Evolutionary conservation across 345 rosid species (phyloP), one percentile per base, ranked within the genome.

Genomic region (Microthlaspi erraticum): DNA sequence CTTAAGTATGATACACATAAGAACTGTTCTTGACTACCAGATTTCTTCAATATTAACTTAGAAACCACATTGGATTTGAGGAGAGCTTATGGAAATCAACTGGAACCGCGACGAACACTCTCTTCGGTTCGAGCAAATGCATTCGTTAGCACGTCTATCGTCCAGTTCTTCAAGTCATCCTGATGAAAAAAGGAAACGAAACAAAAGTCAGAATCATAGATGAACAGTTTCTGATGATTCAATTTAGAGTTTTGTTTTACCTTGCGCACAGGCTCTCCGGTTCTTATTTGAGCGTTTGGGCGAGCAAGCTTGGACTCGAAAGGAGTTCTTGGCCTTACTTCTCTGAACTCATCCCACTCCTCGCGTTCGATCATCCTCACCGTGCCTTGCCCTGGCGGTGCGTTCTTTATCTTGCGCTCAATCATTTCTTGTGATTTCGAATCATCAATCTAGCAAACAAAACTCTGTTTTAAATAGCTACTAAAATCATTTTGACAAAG

Each of bases 241-340:
- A 12, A 23, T 11, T 11, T 12, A 9, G 45, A 61, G 52, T 20
- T 8, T 10, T 26, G 42, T 73, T 49, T 26, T 66, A 93, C 98
- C 97, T 55, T 78, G 52, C 39, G 79, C 51, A 89, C 13, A 29
- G 86, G 70, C 71, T 91, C 98, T 68, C 89, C 97, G 1, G 89
- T 85, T 81, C 99, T 91, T 76, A 94, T 81, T 54, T 73, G 75
- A 19, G 97, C 96, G 76, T 85, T 86, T 54, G 95, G 90, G 51
- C 96, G 90, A 69, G 96, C 96, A 79, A 89, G 89, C 83, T 81
- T 89, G 73, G 99, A 94, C 78, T 94, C 99, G 31, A 91, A 91
- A 37, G 96, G 97, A 50, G 97, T 91, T 83, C 95, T 83, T 31
- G 99, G 95, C 79, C 99, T 89, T 74, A 87, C 88, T 78, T 91